Percentiles rank a stretch among this genome's conserved stretches.
Evolutionary conservation across 305 asterid species (phyloP).

Genomic region (Fraxinus platypoda): DNA sequence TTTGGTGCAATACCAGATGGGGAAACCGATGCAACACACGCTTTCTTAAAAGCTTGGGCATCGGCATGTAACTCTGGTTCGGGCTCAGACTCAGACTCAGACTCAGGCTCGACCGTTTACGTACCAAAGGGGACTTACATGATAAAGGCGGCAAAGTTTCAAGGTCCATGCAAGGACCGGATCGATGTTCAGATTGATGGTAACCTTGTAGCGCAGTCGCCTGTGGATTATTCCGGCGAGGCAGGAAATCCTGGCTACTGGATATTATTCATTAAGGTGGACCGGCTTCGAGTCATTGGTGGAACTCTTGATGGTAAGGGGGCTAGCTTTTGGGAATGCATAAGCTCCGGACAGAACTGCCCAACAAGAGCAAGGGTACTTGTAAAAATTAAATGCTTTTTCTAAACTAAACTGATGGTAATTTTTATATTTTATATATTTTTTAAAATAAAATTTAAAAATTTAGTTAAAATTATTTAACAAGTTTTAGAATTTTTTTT

Average conservation of each 20-base stretch:
- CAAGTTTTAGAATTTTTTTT: not conserved
- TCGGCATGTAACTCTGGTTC: conserved; percentile 33
- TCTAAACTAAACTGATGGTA: not conserved
- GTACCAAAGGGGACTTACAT: conserved; percentile 38
- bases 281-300: conserved; percentile 39
- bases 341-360: conserved; percentile 43
- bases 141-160: conserved; percentile 34
- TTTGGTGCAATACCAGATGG: conserved; percentile 51
- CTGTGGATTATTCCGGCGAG: conserved; percentile 20
- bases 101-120: conserved; percentile 25
- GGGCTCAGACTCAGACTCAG: not conserved
- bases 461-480: too few species aligned
- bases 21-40: conserved; percentile 33
- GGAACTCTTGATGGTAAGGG: conserved; percentile 53
- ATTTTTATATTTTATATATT: not conserved
- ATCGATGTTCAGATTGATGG: conserved; percentile 44
- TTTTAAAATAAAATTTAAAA: too few species aligned
- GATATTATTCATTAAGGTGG: conserved; percentile 48
- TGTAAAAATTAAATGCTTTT: not conserved
- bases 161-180: conserved; percentile 49
- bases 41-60: conserved; percentile 45
- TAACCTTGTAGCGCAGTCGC: conserved; percentile 46
- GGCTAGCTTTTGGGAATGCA: conserved; percentile 53
- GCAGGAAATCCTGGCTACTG: conserved; percentile 42
- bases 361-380: conserved; percentile 60